Conservation (phyloP, 176 grass and related monocot genomes). For the Thalia dealbata region DNA sequence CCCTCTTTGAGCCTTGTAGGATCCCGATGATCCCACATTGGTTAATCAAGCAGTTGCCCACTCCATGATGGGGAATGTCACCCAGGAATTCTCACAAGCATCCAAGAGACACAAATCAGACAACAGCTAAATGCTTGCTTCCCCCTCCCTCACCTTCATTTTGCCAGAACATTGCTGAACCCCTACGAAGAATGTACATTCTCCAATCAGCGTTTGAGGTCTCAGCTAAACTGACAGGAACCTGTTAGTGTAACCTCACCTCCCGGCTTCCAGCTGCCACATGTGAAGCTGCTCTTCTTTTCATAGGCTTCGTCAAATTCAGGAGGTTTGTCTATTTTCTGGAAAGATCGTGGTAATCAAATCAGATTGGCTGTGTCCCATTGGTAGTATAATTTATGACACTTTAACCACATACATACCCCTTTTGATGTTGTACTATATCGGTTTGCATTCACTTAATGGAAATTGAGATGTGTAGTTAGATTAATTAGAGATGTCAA, state of each 20-base stretch:
- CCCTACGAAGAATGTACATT: constrained; percentile 44
- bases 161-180: background rate
- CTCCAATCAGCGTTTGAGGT: constrained; percentile 14
- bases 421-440: background rate
- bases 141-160: background rate
- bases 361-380: background rate
- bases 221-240: background rate
- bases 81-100: constrained; percentile 24
- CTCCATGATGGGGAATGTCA: constrained; percentile 12
- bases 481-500: background rate
- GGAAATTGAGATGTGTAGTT: background rate
- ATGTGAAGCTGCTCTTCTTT: constrained; percentile 64
- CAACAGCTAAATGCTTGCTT: constrained; percentile 40
- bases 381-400: background rate
- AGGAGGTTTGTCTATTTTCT: constrained; percentile 33
- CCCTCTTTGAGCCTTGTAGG: constrained; percentile 25
- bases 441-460: background rate
- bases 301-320: constrained; percentile 73
- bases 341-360: constrained; percentile 22
- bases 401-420: background rate
- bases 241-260: background rate
- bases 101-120: constrained; percentile 45
- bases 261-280: constrained; percentile 1
- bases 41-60: constrained; percentile 28
- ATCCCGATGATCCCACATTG: constrained; percentile 24